phyloP scores from a whole-genome alignment of 2,329 filamentous ascomycete species.

The Thyridium curvatum region DNA sequence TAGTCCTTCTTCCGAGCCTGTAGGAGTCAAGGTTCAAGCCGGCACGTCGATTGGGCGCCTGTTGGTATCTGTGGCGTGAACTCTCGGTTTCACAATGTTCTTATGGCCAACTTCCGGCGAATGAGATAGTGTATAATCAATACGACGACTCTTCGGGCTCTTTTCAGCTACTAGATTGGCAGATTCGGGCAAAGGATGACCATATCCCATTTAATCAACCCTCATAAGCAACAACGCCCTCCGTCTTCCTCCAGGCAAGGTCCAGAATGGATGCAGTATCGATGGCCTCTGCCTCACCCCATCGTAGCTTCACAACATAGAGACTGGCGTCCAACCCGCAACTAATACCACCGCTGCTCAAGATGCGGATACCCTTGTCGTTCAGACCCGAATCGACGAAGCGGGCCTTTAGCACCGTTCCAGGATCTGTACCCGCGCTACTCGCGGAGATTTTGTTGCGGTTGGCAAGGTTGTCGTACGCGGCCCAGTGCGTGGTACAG shows the following conservation, averaged over 20 bases:
- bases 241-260: conserved; percentile 6
- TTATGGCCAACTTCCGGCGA: too few species aligned
- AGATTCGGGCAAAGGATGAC: too few species aligned
- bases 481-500: conserved; percentile 4
- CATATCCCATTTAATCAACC: too few species aligned
- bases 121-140: too few species aligned
- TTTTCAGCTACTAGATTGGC: too few species aligned
- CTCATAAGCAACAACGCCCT: neutral
- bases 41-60: too few species aligned
- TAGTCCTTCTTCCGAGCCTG: too few species aligned
- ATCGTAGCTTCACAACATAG: conserved; percentile 3
- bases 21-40: too few species aligned
- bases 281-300: conserved; percentile 2
- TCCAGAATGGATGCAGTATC: conserved; percentile 3
- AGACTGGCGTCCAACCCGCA: conserved; percentile 3
- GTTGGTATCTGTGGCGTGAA: too few species aligned
- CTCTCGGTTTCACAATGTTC: too few species aligned
- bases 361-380: neutral
- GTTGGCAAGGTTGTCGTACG: neutral
- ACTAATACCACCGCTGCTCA: conserved; percentile 5
- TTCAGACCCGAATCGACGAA: conserved; percentile 4
- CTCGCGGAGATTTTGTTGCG: neutral
- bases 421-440: neutral
- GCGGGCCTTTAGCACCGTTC: conserved; percentile 1
- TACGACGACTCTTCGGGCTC: too few species aligned